phyloP scores from a whole-genome alignment of 2,329 filamentous ascomycete species.

The Fusarium nisikadoi region DNA sequence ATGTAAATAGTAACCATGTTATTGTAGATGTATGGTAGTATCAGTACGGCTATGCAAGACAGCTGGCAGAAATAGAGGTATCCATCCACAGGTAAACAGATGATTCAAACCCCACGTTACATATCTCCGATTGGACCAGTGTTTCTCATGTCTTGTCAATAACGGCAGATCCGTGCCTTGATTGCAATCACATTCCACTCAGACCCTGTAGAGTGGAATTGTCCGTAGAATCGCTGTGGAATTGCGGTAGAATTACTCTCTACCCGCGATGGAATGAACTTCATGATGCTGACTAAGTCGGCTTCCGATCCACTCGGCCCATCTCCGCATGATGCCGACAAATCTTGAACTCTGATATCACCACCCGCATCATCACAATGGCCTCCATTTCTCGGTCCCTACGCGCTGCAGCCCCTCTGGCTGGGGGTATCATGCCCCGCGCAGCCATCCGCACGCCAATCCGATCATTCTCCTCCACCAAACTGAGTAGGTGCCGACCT shows the following conservation, averaged over 20 bases:
- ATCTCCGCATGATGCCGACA: constrained; percentile 35
- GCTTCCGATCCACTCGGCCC: constrained; percentile 33
- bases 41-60: not conserved
- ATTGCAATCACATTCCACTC: not conserved
- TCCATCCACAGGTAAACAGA: not conserved
- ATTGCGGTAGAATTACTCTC: not conserved
- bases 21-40: not conserved
- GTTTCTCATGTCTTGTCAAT: constrained; percentile 16
- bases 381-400: constrained; percentile 70
- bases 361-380: constrained; percentile 55
- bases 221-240: not conserved
- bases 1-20: not conserved
- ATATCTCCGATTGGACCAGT: constrained; percentile 17
- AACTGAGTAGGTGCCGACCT: constrained; percentile 45
- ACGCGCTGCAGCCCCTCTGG: constrained; percentile 60
- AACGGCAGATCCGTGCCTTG: not conserved
- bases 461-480: constrained; percentile 54
- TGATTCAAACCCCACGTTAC: constrained; percentile 5
- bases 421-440: constrained; percentile 52
- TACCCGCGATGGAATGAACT: not conserved
- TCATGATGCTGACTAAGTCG: constrained; percentile 36
- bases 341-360: constrained; percentile 38
- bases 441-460: constrained; percentile 56
- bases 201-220: too few species aligned
- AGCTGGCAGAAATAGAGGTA: constrained; percentile 6